Evolutionary conservation across 345 rosid genomes (phyloP), one percentile per base, ranked within the genome.

Genomic region (Acer negundo): DNA sequence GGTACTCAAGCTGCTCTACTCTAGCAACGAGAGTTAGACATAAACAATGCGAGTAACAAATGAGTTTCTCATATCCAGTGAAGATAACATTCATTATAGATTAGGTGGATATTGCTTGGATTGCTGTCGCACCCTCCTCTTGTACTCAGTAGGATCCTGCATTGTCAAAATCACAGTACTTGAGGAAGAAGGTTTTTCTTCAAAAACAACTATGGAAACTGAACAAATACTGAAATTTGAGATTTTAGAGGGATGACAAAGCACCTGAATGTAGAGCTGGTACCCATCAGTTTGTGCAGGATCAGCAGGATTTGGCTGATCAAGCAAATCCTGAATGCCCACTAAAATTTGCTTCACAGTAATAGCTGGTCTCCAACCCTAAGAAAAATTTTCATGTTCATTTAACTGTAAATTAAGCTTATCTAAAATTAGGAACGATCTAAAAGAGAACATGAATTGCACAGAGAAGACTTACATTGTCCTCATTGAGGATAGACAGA

Each of bases 351-450:
- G 87, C 82, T 75, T 85, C 46, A 85, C 82, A 4, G 87, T 85
- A 20, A 85, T 82, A 71, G 87, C 85, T 13, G 87, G 85, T 80
- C 82, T 85, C 87, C 87, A 85, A 10, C 87, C 85, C 87, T 85
- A 44, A 17, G 66, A 16, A 24, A 47, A 49, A 53, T 10, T 3
- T 19, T 19, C 56, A 15, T 71, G 31, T 74, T 12, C 31, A 59
- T 46, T 28, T 2, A 44, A 73, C 20, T 7, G 7, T 23, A 59
- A 40, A 38, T 35, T 38, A 22, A 62, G 49, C 42, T 31, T 2
- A 10, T 28, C n/a, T 7, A 24, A 26, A 3, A 11, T 23, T 3
- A 19, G 24, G 20, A 10, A 73, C 46, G 44, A 44, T 40, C 26
- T 23, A 10, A 15, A 42, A 73, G 53, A 73, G 38, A 6, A 20